phyloP scores from a whole-genome alignment of 805 yeast genomes.

The Scheffersomyces ergatensis region DNA sequence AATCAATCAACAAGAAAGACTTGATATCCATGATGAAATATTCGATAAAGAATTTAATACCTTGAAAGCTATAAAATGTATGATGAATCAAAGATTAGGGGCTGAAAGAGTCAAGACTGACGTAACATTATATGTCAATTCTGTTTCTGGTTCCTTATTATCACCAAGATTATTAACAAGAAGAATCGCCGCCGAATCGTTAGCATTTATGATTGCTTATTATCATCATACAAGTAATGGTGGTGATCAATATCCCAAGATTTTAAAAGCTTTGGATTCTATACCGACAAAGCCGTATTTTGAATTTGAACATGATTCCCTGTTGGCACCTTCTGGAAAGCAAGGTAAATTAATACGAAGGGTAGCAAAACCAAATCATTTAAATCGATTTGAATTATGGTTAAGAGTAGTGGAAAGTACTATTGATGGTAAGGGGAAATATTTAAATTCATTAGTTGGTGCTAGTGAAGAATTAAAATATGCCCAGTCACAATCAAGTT shows the following conservation, averaged over 20 bases:
- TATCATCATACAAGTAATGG: slow-evolving; percentile 21
- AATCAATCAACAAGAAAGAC: slow-evolving; percentile 21
- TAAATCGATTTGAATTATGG: slow-evolving; percentile 70
- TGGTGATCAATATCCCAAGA: slow-evolving; percentile 50
- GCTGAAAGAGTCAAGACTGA: slow-evolving; percentile 54
- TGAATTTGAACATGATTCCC: slow-evolving; percentile 28
- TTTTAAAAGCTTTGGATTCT: slow-evolving; percentile 50
- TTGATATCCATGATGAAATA: slow-evolving; percentile 46
- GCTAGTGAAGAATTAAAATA: slow-evolving; percentile 78
- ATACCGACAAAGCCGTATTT: slow-evolving; percentile 37
- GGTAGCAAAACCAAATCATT: slow-evolving; percentile 32
- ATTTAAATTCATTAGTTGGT: slow-evolving; percentile 86
- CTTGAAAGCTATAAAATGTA: slow-evolving; percentile 73
- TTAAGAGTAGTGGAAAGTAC: slow-evolving; percentile 61
- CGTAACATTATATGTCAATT: slow-evolving; percentile 45
- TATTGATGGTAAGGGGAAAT: slow-evolving; percentile 79
- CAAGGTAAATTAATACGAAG: slow-evolving; percentile 25
- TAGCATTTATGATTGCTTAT: slow-evolving; percentile 47
- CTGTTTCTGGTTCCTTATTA: slow-evolving; percentile 68
- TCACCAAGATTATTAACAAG: slow-evolving; percentile 77
- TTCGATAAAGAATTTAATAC: slow-evolving; percentile 73
- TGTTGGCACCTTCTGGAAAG: slow-evolving; percentile 8
- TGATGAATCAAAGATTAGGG: slow-evolving; percentile 63
- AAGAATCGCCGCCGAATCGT: slow-evolving; percentile 74
- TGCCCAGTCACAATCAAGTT: slow-evolving; percentile 31